These are phyloP conservation scores for Tuber magnatum DNA, from an alignment of 495 filamentous ascomycete genomes.

Conservation along the genomic window DNA sequence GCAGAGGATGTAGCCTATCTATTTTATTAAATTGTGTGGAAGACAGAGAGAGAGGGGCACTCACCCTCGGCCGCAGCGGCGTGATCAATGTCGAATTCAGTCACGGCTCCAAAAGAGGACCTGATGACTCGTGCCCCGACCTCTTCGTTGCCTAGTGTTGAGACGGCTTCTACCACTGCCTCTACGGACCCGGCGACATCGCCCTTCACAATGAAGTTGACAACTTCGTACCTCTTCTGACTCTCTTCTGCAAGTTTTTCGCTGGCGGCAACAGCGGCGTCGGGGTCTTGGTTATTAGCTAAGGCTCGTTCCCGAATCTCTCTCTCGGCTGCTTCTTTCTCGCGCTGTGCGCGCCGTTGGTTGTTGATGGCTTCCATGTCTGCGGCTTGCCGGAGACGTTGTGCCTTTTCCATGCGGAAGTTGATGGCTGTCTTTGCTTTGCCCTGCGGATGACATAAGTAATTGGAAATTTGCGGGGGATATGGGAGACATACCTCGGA, in stretches of 20 bases:
- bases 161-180: conserved; percentile 68
- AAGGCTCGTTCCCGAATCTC: conserved; percentile 41
- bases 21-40: conserved; percentile 6
- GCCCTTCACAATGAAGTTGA: conserved; percentile 81
- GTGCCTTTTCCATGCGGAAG: conserved; percentile 59
- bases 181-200: conserved; percentile 92
- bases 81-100: conserved; percentile 84
- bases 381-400: conserved; percentile 49
- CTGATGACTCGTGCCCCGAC: conserved; percentile 70
- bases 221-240: conserved; percentile 48
- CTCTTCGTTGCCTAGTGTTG: conserved; percentile 72
- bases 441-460: conserved; percentile 36
- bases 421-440: conserved; percentile 73
- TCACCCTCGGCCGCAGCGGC: conserved; percentile 58
- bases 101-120: conserved; percentile 67
- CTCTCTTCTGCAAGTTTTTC: conserved; percentile 20
- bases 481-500: conserved; percentile 49
- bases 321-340: conserved; percentile 47
- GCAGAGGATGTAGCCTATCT: conserved; percentile 57
- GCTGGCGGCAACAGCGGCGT: conserved; percentile 18
- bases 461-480: not conserved
- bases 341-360: conserved; percentile 49
- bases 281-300: conserved; percentile 30
- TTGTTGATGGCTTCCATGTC: conserved; percentile 76
- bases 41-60: not conserved